phyloP scores from a whole-genome alignment of 768 basidiomycete genomes.

The Boletus edulis region DNA sequence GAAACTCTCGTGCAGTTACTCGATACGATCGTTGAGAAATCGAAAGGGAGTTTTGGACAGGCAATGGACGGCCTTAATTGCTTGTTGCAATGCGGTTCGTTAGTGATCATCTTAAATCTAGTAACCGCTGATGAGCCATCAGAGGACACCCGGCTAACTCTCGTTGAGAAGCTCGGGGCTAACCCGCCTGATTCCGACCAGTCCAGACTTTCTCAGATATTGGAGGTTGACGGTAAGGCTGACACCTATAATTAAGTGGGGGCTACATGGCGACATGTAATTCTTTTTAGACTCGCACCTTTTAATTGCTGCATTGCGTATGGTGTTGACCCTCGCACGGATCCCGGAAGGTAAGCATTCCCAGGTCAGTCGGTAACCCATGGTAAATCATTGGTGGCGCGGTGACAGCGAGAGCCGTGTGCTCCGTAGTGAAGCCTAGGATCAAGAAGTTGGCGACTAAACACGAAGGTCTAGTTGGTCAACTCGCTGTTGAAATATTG shows the following conservation, averaged over 20 bases:
- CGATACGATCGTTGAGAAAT: conserved; percentile 6
- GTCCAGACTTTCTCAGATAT: conserved; percentile 14
- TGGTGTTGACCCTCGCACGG: conserved; percentile 14
- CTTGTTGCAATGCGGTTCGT: conserved; percentile 20
- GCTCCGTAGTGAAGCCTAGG: conserved; percentile 8
- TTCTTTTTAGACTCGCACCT: conserved; percentile 7
- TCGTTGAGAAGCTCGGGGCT: conserved; percentile 8
- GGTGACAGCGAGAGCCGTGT: not conserved
- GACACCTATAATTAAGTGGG: not conserved
- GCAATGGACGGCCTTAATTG: conserved; percentile 23
- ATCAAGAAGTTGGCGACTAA: conserved; percentile 14
- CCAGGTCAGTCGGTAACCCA: not conserved
- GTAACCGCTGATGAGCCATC: not conserved
- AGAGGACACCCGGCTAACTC: conserved; percentile 10
- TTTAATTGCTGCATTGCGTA: conserved; percentile 17
- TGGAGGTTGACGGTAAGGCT: conserved; percentile 13
- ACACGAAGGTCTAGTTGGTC: conserved; percentile 9
- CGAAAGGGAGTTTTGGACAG: conserved; percentile 10
- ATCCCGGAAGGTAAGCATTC: conserved; percentile 15
- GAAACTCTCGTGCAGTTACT: conserved; percentile 11
- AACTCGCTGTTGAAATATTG: conserved; percentile 19
- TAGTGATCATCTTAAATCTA: not conserved
- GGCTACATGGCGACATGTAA: not conserved
- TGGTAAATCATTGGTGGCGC: not conserved
- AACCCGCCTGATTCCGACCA: not conserved